Base-by-base conservation (phyloP, 129 eudicot genomes). In the Arctium minus region DNA sequence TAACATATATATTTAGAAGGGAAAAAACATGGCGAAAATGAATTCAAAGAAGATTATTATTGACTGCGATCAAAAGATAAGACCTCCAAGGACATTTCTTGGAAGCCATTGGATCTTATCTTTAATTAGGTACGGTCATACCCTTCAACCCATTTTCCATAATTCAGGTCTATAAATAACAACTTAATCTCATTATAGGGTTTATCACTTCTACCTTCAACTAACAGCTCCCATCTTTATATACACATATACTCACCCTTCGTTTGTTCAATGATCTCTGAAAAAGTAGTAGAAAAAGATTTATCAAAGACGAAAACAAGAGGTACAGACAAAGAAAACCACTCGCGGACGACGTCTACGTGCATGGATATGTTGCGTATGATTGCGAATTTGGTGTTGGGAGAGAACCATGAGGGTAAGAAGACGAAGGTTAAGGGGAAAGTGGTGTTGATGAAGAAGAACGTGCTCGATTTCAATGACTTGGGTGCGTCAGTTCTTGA, bases 391-490 rank as follows among this genome's bases (percentile, higher is more conserved):
- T 74, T 73, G 12, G 32, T 81, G 44, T 18, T 74, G 6, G 87
- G 83, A 37, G 9, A 60, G 29, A 83, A 64, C 3, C 40, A 53
- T 42, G 73, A 69, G 6, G 53, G 35, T 73, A 73, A 53, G 62
- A 82, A 69, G 32, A 79, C 37, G 31, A 83, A 65, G 74, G 86
- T 86, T 31, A 86, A 75, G 70, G 89, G 89, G 64, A 83, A 18
- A 79, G 87, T 86, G 65, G 84, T 83, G 78, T 60, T 86, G 72
- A 79, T 79, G 89, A 83, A 83, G 84, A 86, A 86, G 84, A 86
- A 74, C 32, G 10, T 82, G 79, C 86, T 78, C 0, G 89, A 82
- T 73, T 36, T 73, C 11, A 74, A 73, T 73, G 89, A 86, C 31
- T 72, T 27, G 22, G 85, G 78, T 4, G 85, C 85, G 0, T 50